Percentiles rank a stretch among this genome's conserved stretches.
These are phyloP conservation scores for Fusarium albidum DNA, from an alignment of 2,329 filamentous ascomycete species.

Conservation along the genomic window DNA sequence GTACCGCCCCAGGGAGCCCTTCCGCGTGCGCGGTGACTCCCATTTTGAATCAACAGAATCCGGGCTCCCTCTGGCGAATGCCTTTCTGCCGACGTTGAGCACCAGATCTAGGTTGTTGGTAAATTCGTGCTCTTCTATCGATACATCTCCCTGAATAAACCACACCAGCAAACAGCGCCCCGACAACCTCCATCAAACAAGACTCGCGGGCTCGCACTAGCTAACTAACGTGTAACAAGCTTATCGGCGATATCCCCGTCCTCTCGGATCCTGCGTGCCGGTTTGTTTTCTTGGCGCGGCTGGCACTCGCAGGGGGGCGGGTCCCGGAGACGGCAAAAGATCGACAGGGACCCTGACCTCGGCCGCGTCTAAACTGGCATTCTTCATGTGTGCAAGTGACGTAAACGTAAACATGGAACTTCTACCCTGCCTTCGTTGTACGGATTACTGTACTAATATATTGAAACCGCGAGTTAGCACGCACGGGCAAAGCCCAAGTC, in stretches of 20 bases:
- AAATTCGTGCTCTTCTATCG: no score
- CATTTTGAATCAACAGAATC: conserved; percentile 7
- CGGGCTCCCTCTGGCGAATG: conserved; percentile 14
- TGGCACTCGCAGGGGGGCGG: neutral
- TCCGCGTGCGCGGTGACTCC: conserved; percentile 7
- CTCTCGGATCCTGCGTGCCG: conserved; percentile 28
- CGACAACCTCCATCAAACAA: neutral
- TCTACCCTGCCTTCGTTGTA: no score
- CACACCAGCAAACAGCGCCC: neutral
- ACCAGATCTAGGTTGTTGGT: no score
- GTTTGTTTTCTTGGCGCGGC: conserved; percentile 21
- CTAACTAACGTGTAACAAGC: conserved; percentile 29
- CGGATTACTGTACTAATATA: no score
- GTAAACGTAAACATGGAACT: no score
- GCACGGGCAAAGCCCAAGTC: no score
- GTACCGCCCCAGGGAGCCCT: conserved; percentile 14
- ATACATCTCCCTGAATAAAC: neutral
- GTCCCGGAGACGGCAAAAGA: neutral
- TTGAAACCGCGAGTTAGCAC: no score
- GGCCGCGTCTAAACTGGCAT: no score
- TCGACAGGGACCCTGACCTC: no score
- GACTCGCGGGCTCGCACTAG: neutral
- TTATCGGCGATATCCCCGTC: conserved; percentile 23
- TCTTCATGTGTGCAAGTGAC: no score
- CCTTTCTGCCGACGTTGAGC: no score